These are phyloP conservation scores for Kodamaea alishanica DNA, from an alignment of 1,139 yeast genomes.

Conservation along the genomic window DNA sequence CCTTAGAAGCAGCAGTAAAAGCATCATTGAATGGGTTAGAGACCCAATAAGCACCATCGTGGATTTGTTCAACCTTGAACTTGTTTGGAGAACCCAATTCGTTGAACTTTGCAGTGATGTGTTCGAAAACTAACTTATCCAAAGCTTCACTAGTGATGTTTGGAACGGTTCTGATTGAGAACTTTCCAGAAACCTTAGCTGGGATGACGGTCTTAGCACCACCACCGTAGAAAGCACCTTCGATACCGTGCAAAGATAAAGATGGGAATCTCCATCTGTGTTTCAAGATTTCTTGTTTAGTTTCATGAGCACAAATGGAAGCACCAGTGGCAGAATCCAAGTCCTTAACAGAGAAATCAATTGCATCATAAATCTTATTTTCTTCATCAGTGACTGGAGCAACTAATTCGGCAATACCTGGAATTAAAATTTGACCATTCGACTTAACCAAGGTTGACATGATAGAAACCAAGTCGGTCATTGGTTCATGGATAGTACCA, in stretches of 20 bases:
- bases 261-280: conserved; percentile 99
- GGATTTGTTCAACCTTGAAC: conserved; percentile 70
- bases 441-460: conserved; percentile 74
- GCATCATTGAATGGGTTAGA: conserved; percentile 90
- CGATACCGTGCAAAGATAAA: conserved; percentile 91
- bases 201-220: conserved; percentile 99
- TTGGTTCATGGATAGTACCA: conserved; percentile 95
- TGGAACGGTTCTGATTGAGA: conserved; percentile 96
- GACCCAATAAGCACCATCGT: conserved; percentile 96
- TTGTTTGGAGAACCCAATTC: conserved; percentile 74
- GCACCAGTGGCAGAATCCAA: conserved; percentile 89
- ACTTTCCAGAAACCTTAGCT: conserved; percentile 88
- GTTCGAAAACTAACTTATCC: conserved; percentile 70
- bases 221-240: conserved; percentile 91
- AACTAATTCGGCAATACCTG: conserved; percentile 90
- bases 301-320: conserved; percentile 65
- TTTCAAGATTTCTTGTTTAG: conserved; percentile 82
- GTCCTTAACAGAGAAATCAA: conserved; percentile 82
- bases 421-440: conserved; percentile 77
- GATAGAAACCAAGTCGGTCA: conserved; percentile 84
- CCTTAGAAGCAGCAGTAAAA: conserved; percentile 91
- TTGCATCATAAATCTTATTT: conserved; percentile 71
- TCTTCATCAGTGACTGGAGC: conserved; percentile 87
- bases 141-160: conserved; percentile 78
- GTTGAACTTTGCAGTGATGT: conserved; percentile 62